Conservation (phyloP, 208 protist genomes). For the Crithidia bombi region DNA sequence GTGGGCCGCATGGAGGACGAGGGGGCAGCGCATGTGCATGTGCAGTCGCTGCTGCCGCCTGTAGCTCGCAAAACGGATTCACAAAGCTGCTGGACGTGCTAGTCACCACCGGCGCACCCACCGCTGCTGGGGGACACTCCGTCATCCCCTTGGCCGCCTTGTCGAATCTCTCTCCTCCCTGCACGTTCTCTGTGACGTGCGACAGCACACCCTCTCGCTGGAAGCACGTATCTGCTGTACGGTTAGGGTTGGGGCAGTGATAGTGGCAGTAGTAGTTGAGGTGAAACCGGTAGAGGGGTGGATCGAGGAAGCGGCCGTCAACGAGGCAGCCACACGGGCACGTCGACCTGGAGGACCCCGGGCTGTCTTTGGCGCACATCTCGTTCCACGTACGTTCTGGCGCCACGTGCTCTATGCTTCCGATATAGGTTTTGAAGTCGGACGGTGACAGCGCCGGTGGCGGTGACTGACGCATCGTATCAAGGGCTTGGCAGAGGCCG, state of each 20-base stretch:
- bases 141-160: no score
- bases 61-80: neutral
- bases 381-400: neutral
- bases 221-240: no score
- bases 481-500: slow-evolving; percentile 12
- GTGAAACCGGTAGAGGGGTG: slow-evolving; percentile 24
- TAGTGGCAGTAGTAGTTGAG: slow-evolving; percentile 13
- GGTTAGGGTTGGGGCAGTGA: no score
- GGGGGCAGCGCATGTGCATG: no score
- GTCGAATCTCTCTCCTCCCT: no score
- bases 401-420: neutral
- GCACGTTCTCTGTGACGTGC: no score
- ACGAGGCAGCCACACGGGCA: slow-evolving; percentile 34
- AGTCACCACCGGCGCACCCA: no score
- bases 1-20: neutral
- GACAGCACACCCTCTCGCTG: no score
- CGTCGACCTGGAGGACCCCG: neutral
- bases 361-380: neutral
- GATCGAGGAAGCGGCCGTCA: slow-evolving; percentile 17
- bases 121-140: no score
- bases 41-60: neutral
- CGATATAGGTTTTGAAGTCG: neutral
- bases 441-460: slow-evolving; percentile 13
- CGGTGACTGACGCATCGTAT: slow-evolving; percentile 15
- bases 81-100: slow-evolving; percentile 5